Evolutionary conservation across 345 rosid genomes (phyloP), one percentile per base, ranked within the genome.

Genomic region (Clausena lansium): DNA sequence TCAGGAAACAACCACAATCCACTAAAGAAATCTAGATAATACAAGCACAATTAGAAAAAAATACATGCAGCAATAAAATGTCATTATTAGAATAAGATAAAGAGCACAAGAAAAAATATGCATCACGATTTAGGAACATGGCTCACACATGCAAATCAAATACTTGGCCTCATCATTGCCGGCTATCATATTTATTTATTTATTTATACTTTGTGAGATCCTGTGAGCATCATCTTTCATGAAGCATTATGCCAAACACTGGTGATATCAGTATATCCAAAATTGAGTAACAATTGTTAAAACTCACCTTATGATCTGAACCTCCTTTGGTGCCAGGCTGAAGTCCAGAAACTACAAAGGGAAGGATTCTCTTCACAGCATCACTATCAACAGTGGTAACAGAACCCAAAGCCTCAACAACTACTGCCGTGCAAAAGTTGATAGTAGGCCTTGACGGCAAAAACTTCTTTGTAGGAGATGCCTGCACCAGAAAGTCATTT

Each of bases 381-480:
- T 90, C 95, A 76, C 85, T 90, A 77, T 88, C 86, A 78, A 94
- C 82, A 33, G 87, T 77, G 41, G 86, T 73, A 63, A 91, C 76
- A 75, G 88, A 89, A 80, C 97, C 97, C 77, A 96, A 82, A 68
- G 81, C 86, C 84, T 91, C 99, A 63, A 96, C 75, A 76, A 91
- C 84, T 79, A 96, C 94, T 30, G 99, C 97, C 0, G 97, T 92
- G 80, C 94, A 86, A 84, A 96, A 91, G 88, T 87, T 88, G 69
- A 92, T 79, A 27, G 86, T 84, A 4, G 88, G 88, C 70, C 83
- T 94, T 62, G 92, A 86, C 81, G 91, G 87, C 70, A 86, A 88
- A 78, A 79, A 83, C 84, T 94, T 96, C 86, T 92, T 92, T 70
- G 82, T 74, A 17, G 89, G 91, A 83, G 90, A 87, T 78, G 92